Conservation (phyloP, 2,329 filamentous ascomycete species). For the Aspergillus bombycis region DNA sequence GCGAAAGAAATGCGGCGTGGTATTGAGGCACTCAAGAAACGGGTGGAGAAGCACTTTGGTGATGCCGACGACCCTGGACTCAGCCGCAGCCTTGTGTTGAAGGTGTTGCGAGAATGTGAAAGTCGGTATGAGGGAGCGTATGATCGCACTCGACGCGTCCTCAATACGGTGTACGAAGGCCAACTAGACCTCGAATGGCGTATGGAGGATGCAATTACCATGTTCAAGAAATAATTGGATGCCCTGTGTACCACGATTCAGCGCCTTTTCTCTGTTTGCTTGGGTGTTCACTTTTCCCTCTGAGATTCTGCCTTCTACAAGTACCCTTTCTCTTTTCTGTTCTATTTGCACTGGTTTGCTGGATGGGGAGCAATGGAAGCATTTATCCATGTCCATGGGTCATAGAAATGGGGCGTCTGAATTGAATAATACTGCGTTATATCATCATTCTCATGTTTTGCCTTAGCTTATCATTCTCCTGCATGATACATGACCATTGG, state of each 20-base stretch:
- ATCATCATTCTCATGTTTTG: background rate
- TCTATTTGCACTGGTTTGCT: slow-evolving; percentile 1
- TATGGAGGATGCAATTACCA: slow-evolving; percentile 47
- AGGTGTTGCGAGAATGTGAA: slow-evolving; percentile 65
- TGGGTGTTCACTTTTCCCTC: slow-evolving; percentile 10
- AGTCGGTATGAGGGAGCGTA: slow-evolving; percentile 57
- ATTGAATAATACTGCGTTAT: slow-evolving; percentile 1
- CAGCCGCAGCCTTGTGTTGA: slow-evolving; percentile 61
- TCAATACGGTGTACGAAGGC: slow-evolving; percentile 50
- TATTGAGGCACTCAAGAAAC: slow-evolving; percentile 84
- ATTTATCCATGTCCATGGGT: background rate
- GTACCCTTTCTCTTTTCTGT: slow-evolving; percentile 1
- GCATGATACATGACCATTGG: background rate
- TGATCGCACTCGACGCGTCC: slow-evolving; percentile 52
- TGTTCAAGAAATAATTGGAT: slow-evolving; percentile 44
- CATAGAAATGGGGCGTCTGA: slow-evolving; percentile 5
- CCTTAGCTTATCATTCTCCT: background rate
- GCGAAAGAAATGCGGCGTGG: slow-evolving; percentile 83
- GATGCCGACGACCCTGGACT: slow-evolving; percentile 76
- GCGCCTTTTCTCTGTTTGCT: slow-evolving; percentile 1
- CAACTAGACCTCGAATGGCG: slow-evolving; percentile 52
- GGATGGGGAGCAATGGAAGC: background rate
- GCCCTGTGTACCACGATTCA: background rate
- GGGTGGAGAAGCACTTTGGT: slow-evolving; percentile 96
- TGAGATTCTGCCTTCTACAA: slow-evolving; percentile 7